Conservation (phyloP, 768 basidiomycete species). For the Auricularia cornea region DNA sequence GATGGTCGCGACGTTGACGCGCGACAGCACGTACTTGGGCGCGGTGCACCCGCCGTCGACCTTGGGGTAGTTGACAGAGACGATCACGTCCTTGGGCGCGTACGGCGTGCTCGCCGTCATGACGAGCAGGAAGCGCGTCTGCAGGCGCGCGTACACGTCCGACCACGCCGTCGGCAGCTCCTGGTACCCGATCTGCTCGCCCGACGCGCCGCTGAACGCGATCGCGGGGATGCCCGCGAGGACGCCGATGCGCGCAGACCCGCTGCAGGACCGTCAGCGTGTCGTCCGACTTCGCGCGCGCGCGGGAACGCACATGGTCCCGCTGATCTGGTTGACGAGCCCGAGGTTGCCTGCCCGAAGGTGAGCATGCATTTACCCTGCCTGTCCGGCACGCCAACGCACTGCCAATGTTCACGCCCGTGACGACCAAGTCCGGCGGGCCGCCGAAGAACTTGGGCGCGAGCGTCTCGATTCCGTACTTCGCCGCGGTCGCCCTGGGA, state of each 20-base stretch:
- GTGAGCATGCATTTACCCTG: not conserved
- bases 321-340: conserved; percentile 13
- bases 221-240: conserved; percentile 41
- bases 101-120: conserved; percentile 19
- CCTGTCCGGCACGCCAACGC: conserved; percentile 11
- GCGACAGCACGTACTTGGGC: conserved; percentile 37
- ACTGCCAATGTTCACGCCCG: conserved; percentile 41
- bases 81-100: conserved; percentile 31
- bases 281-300: not conserved
- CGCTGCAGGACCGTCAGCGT: conserved; percentile 14
- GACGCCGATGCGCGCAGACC: conserved; percentile 42
- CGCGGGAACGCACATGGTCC: conserved; percentile 20
- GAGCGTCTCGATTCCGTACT: conserved; percentile 38
- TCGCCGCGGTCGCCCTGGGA: conserved; percentile 29
- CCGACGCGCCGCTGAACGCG: conserved; percentile 39
- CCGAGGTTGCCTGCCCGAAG: conserved; percentile 21
- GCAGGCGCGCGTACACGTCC: conserved; percentile 22
- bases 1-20: conserved; percentile 23
- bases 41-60: conserved; percentile 27
- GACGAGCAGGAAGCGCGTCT: conserved; percentile 7
- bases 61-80: conserved; percentile 46
- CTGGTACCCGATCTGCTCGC: conserved; percentile 40
- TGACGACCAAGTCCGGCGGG: conserved; percentile 37
- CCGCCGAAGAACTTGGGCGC: conserved; percentile 32
- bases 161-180: conserved; percentile 29